Evolutionary conservation across 2,329 filamentous ascomycete genomes (phyloP), one percentile per base, ranked within the genome.

Genomic region (Trichothecium sympodiale): DNA sequence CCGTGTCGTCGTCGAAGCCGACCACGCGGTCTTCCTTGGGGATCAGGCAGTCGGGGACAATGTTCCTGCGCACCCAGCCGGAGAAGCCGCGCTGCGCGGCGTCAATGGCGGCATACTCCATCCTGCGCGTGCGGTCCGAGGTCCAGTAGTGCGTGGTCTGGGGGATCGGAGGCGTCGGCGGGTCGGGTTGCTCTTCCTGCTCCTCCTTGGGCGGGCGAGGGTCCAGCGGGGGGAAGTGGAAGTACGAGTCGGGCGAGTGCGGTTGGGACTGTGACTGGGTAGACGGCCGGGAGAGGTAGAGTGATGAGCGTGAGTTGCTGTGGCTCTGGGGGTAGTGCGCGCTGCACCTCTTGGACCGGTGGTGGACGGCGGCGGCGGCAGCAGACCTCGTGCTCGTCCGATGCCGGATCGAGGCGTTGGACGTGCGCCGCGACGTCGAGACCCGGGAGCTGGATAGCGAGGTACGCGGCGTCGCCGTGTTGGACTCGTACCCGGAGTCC

Each of bases 61-160:
- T 51, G 44, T 71, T 62, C 30, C 67, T 63, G 50, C 69, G 61
- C 25, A 77, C 47, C 69, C 76, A 80, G 10, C 75, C 76, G 43
- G 67, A 67, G 20, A 80, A 61, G 4, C 76, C 76, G 2, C 64
- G 62, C 26, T 65, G 69, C 2, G 75, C 74, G 0, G 74, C 74
- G 34, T 80, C 76, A 29, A 80, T 80, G 37, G 76, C 76, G 0
- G 74, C 76, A 45, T 80, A 80, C 56, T 80, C 76, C 4, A 78
- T 61, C 9, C 74, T 63, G 4, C 76, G 65, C 0, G 75, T 79
- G 36, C 63, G 64, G 48, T 79, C 72, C 46, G 72, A 78, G 1
- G 74, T 80, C 76, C 76, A 80, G 55, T 80, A 80, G 48, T 79
- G 73, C 2, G 71, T 73, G 3, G 76, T 78, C 44, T 69, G 65